These are phyloP conservation scores for Arbutus unedo DNA, from an alignment of 148 eudicot genomes.

Conservation along the genomic window DNA sequence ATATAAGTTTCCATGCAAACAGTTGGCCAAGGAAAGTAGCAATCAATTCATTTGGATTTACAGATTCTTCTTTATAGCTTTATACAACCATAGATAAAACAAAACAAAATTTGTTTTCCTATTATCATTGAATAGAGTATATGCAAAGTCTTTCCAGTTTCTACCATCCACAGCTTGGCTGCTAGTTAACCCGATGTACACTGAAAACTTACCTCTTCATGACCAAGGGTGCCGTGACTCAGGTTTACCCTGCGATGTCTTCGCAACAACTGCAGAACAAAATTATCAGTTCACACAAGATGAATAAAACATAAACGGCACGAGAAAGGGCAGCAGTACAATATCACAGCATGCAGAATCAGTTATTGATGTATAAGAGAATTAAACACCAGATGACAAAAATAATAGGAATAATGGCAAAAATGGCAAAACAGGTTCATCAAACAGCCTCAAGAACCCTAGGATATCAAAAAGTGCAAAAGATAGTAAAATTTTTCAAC, in stretches of 20 bases:
- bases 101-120: background rate
- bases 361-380: background rate
- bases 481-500: background rate
- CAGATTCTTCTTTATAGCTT: background rate
- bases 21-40: constrained; percentile 1
- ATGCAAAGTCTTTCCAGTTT: background rate
- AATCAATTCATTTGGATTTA: background rate
- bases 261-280: constrained; percentile 60
- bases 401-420: background rate
- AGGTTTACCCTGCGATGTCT: constrained; percentile 76
- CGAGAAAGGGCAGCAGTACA: background rate
- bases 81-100: background rate
- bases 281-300: constrained; percentile 13
- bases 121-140: background rate
- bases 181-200: background rate
- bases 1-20: background rate
- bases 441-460: background rate
- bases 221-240: constrained; percentile 54
- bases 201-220: constrained; percentile 53
- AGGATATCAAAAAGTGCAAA: background rate
- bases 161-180: background rate
- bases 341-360: constrained; percentile 8
- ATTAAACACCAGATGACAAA: background rate
- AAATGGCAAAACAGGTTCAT: background rate
- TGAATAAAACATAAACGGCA: background rate